Conservation (phyloP, 306 rosid genomes). For the Gleditsia sinensis region DNA sequence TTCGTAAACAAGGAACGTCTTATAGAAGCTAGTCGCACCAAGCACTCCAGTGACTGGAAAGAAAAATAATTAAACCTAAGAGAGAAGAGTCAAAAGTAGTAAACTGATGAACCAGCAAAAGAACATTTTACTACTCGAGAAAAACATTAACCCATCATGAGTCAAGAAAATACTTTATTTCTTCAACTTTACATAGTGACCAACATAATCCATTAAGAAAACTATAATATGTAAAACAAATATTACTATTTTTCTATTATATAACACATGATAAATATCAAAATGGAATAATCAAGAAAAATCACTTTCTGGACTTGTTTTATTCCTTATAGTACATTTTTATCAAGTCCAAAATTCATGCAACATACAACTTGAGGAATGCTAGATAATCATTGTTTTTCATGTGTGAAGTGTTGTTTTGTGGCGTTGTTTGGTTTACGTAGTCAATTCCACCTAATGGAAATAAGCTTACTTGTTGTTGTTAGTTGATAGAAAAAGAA, state of each 20-base stretch:
- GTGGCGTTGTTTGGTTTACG: too few relatives aligned
- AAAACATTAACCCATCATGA: conserved; percentile 17
- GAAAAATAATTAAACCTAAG: conserved; percentile 47
- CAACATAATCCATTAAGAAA: conserved; percentile 17
- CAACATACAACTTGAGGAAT: neutral
- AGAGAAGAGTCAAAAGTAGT: conserved; percentile 36
- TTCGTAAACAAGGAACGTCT: conserved; percentile 97
- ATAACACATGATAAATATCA: neutral
- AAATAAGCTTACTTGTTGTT: too few relatives aligned
- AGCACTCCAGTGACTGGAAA: conserved; percentile 98
- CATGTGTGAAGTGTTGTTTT: neutral
- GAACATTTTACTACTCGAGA: conserved; percentile 23
- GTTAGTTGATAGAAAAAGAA: too few relatives aligned
- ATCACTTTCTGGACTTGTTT: neutral
- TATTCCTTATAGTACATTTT: neutral
- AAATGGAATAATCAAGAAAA: conserved; percentile 30
- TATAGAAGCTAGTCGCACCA: conserved; percentile 98
- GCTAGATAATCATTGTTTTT: neutral
- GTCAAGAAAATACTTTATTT: conserved; percentile 14
- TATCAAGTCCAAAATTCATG: conserved; percentile 10
- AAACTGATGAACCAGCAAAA: conserved; percentile 31
- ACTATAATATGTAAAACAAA: neutral
- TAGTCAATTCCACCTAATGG: too few relatives aligned
- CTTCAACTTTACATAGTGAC: conserved; percentile 10
- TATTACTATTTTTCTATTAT: neutral